These are phyloP conservation scores for Phytophthora crassamura DNA, from an alignment of 352 stramenopile genomes.

Conservation along the genomic window DNA sequence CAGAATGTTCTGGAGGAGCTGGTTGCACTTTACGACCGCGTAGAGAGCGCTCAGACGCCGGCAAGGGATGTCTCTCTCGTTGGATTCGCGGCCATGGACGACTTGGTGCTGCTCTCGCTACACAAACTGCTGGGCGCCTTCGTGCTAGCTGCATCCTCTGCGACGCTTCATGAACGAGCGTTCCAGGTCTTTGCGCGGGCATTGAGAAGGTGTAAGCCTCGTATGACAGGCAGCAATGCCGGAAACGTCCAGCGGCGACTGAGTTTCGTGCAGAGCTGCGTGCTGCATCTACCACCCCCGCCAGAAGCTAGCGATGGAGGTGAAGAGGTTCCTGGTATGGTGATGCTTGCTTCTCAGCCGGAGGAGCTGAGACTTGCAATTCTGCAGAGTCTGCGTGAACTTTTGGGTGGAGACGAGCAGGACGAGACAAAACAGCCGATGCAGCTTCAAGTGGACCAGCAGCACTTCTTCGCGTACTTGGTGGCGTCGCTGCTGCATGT, in stretches of 20 bases:
- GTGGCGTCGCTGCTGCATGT: conserved; percentile 70
- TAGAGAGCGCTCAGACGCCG: conserved; percentile 6
- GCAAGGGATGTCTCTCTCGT: conserved; percentile 13
- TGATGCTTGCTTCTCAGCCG: conserved; percentile 36
- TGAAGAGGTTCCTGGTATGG: conserved; percentile 23
- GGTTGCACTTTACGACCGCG: conserved; percentile 37
- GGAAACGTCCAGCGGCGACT: conserved; percentile 34
- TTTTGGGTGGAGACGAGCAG: conserved; percentile 37
- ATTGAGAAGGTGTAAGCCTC: conserved; percentile 40
- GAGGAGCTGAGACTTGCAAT: conserved; percentile 72
- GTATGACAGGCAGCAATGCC: conserved; percentile 24
- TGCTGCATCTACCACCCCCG: conserved; percentile 62
- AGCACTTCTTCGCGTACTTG: conserved; percentile 77
- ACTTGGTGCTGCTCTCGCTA: conserved; percentile 70
- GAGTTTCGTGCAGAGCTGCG: conserved; percentile 61
- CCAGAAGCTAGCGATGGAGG: conserved; percentile 22
- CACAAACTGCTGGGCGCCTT: conserved; percentile 60
- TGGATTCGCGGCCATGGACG: conserved; percentile 54
- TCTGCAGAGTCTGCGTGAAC: conserved; percentile 46
- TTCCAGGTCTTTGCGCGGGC: conserved; percentile 40
- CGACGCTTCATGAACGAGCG: conserved; percentile 27
- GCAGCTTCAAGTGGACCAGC: conserved; percentile 41
- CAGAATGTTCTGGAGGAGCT: conserved; percentile 39
- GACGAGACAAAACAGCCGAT: conserved; percentile 11
- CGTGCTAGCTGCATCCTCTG: conserved; percentile 20